Evolutionary conservation across 139 green algal species (phyloP).

Genomic region (Chlorella sp.): DNA sequence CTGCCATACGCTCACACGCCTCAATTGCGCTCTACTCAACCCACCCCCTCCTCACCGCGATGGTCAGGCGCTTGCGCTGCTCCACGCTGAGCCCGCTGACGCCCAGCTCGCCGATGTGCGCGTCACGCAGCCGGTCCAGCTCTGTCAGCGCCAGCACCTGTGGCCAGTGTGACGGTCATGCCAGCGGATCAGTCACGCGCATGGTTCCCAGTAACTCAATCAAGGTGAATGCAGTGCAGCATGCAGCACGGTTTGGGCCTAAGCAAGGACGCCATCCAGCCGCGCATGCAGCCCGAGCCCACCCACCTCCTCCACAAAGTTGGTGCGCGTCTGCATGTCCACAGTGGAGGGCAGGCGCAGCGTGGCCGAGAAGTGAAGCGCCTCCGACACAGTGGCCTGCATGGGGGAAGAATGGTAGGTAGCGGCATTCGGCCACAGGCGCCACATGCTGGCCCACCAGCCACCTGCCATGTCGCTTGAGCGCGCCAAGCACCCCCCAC

Average conservation of each 20-base stretch:
- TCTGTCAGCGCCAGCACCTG: conserved; percentile 61
- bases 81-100: conserved; percentile 55
- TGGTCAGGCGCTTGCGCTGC: conserved; percentile 66
- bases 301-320: conserved; percentile 56
- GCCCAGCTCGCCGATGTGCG: conserved; percentile 53
- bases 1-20: no score
- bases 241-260: no score
- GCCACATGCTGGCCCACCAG: background rate
- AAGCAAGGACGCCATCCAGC: no score
- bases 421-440: background rate
- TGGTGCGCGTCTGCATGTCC: conserved; percentile 29
- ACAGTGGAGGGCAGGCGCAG: conserved; percentile 59
- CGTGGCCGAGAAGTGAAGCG: conserved; percentile 52
- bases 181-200: no score
- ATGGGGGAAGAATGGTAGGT: background rate
- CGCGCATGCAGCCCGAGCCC: no score
- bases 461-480: no score
- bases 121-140: conserved; percentile 47
- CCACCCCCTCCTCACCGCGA: conserved; percentile 26
- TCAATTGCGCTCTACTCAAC: no score
- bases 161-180: no score
- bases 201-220: no score
- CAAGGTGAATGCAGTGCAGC: no score
- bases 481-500: no score
- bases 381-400: conserved; percentile 59